Conservation (phyloP, 768 basidiomycete species). For the Amanita pseudoporphyria region DNA sequence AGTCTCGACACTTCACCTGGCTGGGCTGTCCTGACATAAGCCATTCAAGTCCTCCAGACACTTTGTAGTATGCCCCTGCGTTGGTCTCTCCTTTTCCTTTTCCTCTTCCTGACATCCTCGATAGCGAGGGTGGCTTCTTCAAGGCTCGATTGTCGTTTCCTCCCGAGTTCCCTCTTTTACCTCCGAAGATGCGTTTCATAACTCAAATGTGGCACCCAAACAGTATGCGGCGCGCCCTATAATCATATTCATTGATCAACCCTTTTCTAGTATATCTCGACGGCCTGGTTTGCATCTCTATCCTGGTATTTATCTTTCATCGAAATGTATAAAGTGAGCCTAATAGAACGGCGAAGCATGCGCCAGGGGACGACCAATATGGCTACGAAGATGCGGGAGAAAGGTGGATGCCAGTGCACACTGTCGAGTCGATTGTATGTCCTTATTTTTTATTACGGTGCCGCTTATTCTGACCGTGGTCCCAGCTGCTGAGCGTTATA, state of each 20-base stretch:
- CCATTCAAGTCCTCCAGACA: slow-evolving; percentile 70
- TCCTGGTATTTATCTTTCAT: slow-evolving; percentile 43
- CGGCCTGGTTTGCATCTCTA: slow-evolving; percentile 93
- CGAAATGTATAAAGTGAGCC: background rate
- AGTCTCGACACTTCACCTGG: slow-evolving; percentile 16
- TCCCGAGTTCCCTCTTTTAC: slow-evolving; percentile 78
- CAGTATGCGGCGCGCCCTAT: slow-evolving; percentile 42
- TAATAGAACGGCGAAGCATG: slow-evolving; percentile 46
- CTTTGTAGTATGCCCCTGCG: slow-evolving; percentile 64
- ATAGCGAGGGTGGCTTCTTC: slow-evolving; percentile 92
- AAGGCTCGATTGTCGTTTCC: slow-evolving; percentile 89
- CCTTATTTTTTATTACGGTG: slow-evolving; percentile 12
- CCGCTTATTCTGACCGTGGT: slow-evolving; percentile 6
- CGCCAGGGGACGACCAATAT: slow-evolving; percentile 93
- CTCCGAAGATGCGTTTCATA: slow-evolving; percentile 93
- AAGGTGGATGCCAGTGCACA: slow-evolving; percentile 96
- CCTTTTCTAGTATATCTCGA: slow-evolving; percentile 73
- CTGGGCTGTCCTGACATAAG: slow-evolving; percentile 11
- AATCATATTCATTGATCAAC: slow-evolving; percentile 7
- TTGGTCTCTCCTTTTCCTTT: background rate
- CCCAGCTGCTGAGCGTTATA: slow-evolving; percentile 89
- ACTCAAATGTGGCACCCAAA: slow-evolving; percentile 99
- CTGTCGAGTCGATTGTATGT: slow-evolving; percentile 89
- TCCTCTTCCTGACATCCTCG: slow-evolving; percentile 10
- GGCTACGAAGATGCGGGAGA: slow-evolving; percentile 97